Percentiles rank a stretch among this genome's conserved stretches.
Conservation (phyloP, 495 filamentous ascomycete species). For the Penicillium egyptiacum region DNA sequence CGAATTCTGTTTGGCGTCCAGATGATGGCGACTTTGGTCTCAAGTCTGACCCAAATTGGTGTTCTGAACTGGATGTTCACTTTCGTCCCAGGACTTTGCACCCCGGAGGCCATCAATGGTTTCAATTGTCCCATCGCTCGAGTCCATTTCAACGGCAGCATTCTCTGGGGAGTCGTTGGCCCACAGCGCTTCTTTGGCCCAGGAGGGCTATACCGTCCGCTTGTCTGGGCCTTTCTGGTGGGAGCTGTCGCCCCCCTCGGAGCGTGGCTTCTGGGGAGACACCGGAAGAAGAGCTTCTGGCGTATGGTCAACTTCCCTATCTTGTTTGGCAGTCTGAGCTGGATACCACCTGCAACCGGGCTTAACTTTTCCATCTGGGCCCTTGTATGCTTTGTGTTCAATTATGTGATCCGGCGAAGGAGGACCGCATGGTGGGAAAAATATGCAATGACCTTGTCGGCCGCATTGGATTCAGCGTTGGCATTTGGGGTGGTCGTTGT, state of each 20-base stretch:
- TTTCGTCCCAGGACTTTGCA: constrained; percentile 75
- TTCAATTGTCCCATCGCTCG: constrained; percentile 86
- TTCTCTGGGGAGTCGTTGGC: constrained; percentile 87
- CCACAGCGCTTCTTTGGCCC: constrained; percentile 71
- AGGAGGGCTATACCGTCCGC: constrained; percentile 59
- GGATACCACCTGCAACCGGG: constrained; percentile 72
- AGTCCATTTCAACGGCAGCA: constrained; percentile 86
- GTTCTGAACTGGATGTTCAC: constrained; percentile 89
- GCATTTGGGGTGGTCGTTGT: constrained; percentile 77
- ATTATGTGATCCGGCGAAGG: constrained; percentile 67
- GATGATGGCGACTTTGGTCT: constrained; percentile 75
- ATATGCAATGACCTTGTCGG: constrained; percentile 84
- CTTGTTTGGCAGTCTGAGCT: constrained; percentile 49
- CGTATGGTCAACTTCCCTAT: constrained; percentile 47
- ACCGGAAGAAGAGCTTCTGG: constrained; percentile 48
- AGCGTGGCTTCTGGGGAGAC: constrained; percentile 60
- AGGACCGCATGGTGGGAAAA: constrained; percentile 77
- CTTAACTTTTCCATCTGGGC: constrained; percentile 36
- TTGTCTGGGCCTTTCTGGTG: constrained; percentile 70
- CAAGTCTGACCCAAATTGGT: constrained; percentile 74
- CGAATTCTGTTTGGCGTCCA: constrained; percentile 73
- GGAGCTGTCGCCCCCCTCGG: constrained; percentile 68
- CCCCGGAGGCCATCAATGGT: constrained; percentile 72
- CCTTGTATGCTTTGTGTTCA: constrained; percentile 79
- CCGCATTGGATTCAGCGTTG: constrained; percentile 77